Evolutionary conservation across 192 early-diverging fungal species (phyloP).

Genomic region (Coemansia sp.): DNA sequence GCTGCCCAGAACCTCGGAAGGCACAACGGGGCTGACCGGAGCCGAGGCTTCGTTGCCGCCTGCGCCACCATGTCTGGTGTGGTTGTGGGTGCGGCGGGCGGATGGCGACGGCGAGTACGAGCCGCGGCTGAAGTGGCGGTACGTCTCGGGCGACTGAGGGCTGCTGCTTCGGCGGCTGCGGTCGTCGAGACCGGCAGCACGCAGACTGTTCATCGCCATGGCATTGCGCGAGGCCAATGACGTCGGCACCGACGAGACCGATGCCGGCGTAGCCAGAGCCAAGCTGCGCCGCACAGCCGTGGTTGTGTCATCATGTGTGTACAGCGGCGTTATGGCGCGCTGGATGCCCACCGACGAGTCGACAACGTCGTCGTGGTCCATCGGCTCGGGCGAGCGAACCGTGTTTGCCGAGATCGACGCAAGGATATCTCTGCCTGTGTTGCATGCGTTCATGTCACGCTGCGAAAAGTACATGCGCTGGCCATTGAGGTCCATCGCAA

Average conservation of each 20-base stretch:
- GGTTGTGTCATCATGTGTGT: constrained; percentile 45
- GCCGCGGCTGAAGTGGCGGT: constrained; percentile 16
- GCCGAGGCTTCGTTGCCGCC: constrained; percentile 1
- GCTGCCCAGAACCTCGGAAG: background rate
- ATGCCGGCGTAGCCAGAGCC: background rate
- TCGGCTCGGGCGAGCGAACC: background rate
- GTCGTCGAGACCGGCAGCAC: constrained; percentile 4
- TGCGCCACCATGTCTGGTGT: background rate
- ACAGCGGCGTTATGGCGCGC: constrained; percentile 50
- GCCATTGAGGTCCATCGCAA: constrained; percentile 79
- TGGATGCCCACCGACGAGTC: constrained; percentile 10
- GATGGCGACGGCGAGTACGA: constrained; percentile 27
- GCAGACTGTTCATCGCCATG: background rate
- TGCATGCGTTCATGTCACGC: constrained; percentile 33
- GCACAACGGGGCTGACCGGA: background rate
- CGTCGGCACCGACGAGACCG: background rate
- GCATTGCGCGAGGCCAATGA: background rate
- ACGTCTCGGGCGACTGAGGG: constrained; percentile 24
- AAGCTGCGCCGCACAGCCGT: background rate
- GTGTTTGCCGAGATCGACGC: constrained; percentile 24
- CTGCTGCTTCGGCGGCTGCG: constrained; percentile 42
- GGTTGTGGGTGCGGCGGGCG: background rate
- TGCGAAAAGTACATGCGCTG: constrained; percentile 69
- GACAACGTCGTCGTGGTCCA: constrained; percentile 3
- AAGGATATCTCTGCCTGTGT: constrained; percentile 20